A percentile compares a stretch with the other conserved stretches of the same genome.
Conservation (phyloP, 2,329 filamentous ascomycete species). For the Dendrostoma leiphaemia region DNA sequence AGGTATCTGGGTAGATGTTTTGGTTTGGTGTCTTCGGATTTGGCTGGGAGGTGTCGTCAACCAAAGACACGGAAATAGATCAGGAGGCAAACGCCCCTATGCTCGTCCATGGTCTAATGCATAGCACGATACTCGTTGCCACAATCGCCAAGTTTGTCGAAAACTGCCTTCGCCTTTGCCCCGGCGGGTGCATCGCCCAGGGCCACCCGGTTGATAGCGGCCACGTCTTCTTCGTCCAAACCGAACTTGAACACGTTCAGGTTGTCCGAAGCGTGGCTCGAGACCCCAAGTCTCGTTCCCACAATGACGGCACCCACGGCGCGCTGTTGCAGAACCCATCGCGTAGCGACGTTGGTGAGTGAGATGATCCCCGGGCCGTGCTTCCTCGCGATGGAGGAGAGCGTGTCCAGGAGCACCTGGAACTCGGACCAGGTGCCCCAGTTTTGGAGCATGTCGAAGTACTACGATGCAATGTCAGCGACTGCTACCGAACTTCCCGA, state of each 20-base stretch:
- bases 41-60: too few species aligned
- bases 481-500: background rate
- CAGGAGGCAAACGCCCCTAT: background rate
- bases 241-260: conserved; percentile 25
- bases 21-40: too few species aligned
- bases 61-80: background rate
- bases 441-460: conserved; percentile 29
- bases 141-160: conserved; percentile 29
- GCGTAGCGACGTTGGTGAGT: conserved; percentile 30
- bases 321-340: conserved; percentile 33
- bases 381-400: conserved; percentile 24
- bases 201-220: conserved; percentile 24
- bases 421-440: conserved; percentile 32
- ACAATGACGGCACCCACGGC: conserved; percentile 34
- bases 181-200: conserved; percentile 17
- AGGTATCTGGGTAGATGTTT: too few species aligned
- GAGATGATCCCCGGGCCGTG: conserved; percentile 24
- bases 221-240: conserved; percentile 25
- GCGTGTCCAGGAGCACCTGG: conserved; percentile 26
- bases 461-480: conserved; percentile 9
- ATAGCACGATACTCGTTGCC: conserved; percentile 32
- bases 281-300: conserved; percentile 30
- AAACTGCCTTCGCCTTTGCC: conserved; percentile 22
- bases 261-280: conserved; percentile 27
- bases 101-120: conserved; percentile 18